Conservation (phyloP, 139 green algal genomes). For the Auxenochlorella pyrenoidosa region DNA sequence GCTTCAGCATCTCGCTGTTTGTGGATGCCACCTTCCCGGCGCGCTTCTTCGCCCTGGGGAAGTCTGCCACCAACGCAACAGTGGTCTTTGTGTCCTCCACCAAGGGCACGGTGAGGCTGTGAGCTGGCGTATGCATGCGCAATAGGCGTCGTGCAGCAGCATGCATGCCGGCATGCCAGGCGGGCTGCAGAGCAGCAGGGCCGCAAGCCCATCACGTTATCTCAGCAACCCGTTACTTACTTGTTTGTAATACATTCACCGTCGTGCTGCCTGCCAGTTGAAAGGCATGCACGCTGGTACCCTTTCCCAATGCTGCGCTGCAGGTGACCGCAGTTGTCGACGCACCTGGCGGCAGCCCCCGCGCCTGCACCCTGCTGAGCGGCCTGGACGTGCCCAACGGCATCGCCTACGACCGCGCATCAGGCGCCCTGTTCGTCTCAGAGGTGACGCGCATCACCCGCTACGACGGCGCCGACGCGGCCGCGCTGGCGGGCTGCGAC, state of each 20-base stretch:
- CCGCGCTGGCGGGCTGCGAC: slow-evolving; percentile 24
- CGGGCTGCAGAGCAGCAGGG: background rate
- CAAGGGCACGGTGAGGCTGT: background rate
- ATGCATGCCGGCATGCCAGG: background rate
- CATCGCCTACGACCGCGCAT: slow-evolving; percentile 18
- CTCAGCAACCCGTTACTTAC: background rate
- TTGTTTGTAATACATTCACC: too few relatives aligned
- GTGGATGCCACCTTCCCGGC: background rate
- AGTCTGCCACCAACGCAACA: background rate
- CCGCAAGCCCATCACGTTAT: background rate
- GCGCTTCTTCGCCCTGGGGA: slow-evolving; percentile 21
- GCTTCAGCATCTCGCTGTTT: slow-evolving; percentile 25
- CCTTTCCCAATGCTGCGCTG: too few relatives aligned
- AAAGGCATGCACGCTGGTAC: too few relatives aligned
- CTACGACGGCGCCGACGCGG: slow-evolving; percentile 24
- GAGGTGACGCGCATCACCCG: slow-evolving; percentile 22
- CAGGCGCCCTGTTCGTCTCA: slow-evolving; percentile 27
- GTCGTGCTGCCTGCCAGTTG: too few relatives aligned
- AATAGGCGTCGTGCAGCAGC: background rate
- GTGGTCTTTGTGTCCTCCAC: slow-evolving; percentile 23
- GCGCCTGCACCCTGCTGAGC: slow-evolving; percentile 18
- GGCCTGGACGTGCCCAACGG: slow-evolving; percentile 34
- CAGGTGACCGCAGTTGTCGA: slow-evolving; percentile 14
- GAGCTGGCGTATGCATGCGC: too few relatives aligned
- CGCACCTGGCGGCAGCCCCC: background rate